phyloP scores from a whole-genome alignment of 2,329 filamentous ascomycete species.

The Stenocarpella maydis region DNA sequence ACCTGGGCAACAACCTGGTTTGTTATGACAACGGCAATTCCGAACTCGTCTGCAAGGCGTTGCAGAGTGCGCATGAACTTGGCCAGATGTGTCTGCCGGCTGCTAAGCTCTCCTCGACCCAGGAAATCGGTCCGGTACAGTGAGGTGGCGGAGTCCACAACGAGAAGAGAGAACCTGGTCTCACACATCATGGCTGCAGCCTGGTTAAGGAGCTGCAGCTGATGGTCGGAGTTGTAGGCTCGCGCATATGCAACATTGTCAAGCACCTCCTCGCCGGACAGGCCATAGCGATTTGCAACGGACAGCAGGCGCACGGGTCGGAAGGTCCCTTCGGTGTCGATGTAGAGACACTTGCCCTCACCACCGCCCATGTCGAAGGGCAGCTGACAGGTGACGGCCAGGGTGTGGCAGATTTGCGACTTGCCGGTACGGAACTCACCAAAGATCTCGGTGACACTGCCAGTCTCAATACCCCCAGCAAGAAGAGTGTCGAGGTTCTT shows the following conservation, averaged over 20 bases:
- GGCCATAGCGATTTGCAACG: constrained; percentile 91
- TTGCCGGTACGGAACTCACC: constrained; percentile 98
- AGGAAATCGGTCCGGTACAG: constrained; percentile 97
- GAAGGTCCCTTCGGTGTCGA: constrained; percentile 98
- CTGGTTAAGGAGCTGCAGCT: constrained; percentile 92
- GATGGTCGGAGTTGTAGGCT: constrained; percentile 98
- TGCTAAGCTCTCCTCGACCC: constrained; percentile 96
- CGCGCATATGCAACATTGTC: constrained; percentile 98
- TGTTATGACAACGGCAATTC: constrained; percentile 97
- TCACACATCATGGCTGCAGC: constrained; percentile 99
- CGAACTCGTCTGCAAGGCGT: constrained; percentile 82
- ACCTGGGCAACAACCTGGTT: constrained; percentile 99
- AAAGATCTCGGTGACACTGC: constrained; percentile 97
- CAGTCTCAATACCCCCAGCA: constrained; percentile 94
- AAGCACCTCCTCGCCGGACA: constrained; percentile 95
- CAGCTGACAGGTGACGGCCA: constrained; percentile 97
- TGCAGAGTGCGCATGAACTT: constrained; percentile 90
- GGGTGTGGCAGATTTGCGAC: constrained; percentile 96
- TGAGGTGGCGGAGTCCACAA: constrained; percentile 95
- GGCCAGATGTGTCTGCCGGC: constrained; percentile 85
- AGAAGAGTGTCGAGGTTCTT: constrained; percentile 96
- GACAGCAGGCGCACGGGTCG: constrained; percentile 88
- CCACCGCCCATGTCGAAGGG: constrained; percentile 99
- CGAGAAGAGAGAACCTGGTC: constrained; percentile 92
- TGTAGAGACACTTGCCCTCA: constrained; percentile 97